These are phyloP conservation scores for Pichia pseudocactophila DNA, from an alignment of 805 yeast genomes.

Conservation along the genomic window DNA sequence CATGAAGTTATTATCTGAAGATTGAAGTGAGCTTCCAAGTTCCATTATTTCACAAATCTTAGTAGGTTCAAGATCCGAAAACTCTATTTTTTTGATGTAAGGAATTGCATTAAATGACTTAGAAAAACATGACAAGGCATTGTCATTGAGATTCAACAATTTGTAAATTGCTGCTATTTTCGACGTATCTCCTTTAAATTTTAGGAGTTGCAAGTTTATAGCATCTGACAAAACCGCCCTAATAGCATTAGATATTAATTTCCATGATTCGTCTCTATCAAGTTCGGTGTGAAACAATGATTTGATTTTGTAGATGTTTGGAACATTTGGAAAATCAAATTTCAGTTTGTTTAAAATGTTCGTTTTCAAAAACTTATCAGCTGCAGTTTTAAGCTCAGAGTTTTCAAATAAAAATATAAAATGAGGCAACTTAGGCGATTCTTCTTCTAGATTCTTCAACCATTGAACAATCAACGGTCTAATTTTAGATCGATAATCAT, in stretches of 20 bases:
- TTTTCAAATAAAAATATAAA: slow-evolving; percentile 43
- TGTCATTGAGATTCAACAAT: slow-evolving; percentile 50
- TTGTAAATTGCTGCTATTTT: slow-evolving; percentile 32
- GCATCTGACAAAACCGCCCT: slow-evolving; percentile 45
- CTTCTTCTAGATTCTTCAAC: slow-evolving; percentile 40
- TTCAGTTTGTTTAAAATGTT: slow-evolving; percentile 25
- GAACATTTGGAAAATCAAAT: slow-evolving; percentile 24
- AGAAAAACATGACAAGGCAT: slow-evolving; percentile 46
- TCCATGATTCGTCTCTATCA: slow-evolving; percentile 45
- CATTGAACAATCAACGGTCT: slow-evolving; percentile 80
- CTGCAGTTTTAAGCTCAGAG: slow-evolving; percentile 15
- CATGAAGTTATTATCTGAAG: slow-evolving; percentile 10
- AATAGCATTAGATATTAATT: slow-evolving; percentile 32
- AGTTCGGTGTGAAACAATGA: slow-evolving; percentile 27
- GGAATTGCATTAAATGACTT: slow-evolving; percentile 28
- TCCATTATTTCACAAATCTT: slow-evolving; percentile 8
- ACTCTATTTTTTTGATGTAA: slow-evolving; percentile 10
- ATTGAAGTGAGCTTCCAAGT: too few species aligned
- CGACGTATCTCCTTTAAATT: slow-evolving; percentile 22
- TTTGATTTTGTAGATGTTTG: slow-evolving; percentile 34
- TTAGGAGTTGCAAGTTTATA: slow-evolving; percentile 38
- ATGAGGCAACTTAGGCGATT: slow-evolving; percentile 47
- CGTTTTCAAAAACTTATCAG: slow-evolving; percentile 24
- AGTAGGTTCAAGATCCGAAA: slow-evolving; percentile 10
- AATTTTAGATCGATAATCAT: slow-evolving; percentile 67